Percentiles rank a stretch among this genome's conserved stretches.
Conservation (phyloP, 305 asterid species). For the Solanum hybrid region DNA sequence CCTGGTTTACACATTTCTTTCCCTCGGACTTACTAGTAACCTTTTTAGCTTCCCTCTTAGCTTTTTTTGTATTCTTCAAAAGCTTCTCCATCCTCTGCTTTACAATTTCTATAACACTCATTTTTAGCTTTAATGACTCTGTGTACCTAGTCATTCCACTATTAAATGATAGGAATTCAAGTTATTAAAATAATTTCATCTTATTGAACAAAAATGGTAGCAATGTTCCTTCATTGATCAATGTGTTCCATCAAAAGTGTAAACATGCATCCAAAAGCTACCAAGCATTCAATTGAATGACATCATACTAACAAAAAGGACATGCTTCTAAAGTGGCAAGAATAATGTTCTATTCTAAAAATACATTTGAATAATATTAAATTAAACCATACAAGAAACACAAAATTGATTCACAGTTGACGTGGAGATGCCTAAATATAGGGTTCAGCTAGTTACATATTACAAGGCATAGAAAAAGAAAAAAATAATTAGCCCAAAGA, state of each 20-base stretch:
- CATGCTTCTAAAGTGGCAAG: background rate
- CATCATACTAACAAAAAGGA: background rate
- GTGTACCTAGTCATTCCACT: background rate
- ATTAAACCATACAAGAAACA: background rate
- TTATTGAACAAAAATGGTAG: background rate
- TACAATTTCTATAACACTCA: background rate
- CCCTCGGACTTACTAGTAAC: background rate
- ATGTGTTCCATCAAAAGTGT: background rate
- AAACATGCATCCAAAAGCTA: background rate
- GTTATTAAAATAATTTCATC: background rate
- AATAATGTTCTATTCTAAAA: background rate
- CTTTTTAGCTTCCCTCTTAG: background rate
- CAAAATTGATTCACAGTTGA: background rate
- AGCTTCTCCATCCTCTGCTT: background rate
- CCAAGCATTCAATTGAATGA: background rate
- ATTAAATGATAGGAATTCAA: background rate
- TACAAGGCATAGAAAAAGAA: background rate
- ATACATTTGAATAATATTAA: background rate
- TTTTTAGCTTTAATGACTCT: background rate
- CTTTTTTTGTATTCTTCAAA: background rate
- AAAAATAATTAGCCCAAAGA: background rate
- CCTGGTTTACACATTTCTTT: background rate
- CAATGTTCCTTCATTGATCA: background rate
- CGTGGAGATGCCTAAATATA: background rate
- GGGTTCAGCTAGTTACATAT: background rate